Evolutionary conservation across 2,329 filamentous ascomycete species (phyloP), one percentile per base, ranked within the genome.

Genomic region (Claviceps cyperi): DNA sequence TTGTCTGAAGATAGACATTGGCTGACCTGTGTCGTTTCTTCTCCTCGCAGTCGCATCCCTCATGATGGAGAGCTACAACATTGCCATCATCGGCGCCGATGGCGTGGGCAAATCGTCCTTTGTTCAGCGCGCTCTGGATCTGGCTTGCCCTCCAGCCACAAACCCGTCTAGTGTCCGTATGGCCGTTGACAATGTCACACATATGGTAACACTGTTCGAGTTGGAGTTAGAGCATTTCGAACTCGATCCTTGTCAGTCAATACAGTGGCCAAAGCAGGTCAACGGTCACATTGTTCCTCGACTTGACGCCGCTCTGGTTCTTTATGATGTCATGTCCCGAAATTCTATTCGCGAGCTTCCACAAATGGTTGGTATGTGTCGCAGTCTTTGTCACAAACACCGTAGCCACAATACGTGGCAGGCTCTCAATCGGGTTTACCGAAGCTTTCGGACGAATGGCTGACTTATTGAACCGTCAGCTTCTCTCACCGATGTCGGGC

Each of bases 291-390:
- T 82, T 53, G 74, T 86, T 52, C 86, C 88, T 47, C 77, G 75
- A 40, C 77, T 95, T 60, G 86, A 97, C 60, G 91, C 86, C 19
- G 88, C 86, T 44, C 69, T 96, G 58, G 78, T 91, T 52, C 71
- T 97, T 46, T 95, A 95, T 72, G 87, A 96, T 74, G 84, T 94
- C 43, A 86, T 81, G 65, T 84, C 86, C 63, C 76, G 80, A 57
- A 79, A 82, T 53, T 91, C 83, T 62, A 79, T 94, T 58, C 75
- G 76, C 52, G 79, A 84, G 53, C 73, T 95, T 50, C 83, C 86
- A 40, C 78, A 84, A 58, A 80, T 86, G 54, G 72, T 94, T 63
- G 81, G 90, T 95, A 75, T 43, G 58, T 50, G 28, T 14, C 9
- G 22, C 45, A 36, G 32, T 15, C 43, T 43, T 32, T 52, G 19